Evolutionary conservation across 2,329 filamentous ascomycete genomes (phyloP), one percentile per base, ranked within the genome.

Genomic region (Aspergillus pseudonomiae): DNA sequence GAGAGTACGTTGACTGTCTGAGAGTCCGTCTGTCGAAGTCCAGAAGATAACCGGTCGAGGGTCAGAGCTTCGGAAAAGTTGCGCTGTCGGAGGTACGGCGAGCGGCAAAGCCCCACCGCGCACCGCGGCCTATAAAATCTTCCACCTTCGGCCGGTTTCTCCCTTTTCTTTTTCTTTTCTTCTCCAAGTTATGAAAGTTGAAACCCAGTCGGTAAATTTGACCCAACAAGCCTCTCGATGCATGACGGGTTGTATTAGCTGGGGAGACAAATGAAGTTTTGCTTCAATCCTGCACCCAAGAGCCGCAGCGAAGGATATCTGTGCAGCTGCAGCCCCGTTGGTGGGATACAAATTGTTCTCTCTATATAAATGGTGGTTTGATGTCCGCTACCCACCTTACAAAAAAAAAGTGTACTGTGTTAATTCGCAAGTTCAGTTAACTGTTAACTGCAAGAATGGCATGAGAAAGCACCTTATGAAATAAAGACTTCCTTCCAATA

Each of bases 181-280:
- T 77, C 77, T 72, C 74, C 74, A 72, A 78, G 68, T 76, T 74
- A 70, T 76, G 79, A 86, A 88, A 87, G 84, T 87, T 87, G 79
- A 81, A 75, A 83, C 83, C 81, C 79, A 80, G 63, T 79, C 77
- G 76, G 77, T 76, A 77, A 83, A 87, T 87, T 88, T 88, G 86
- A 85, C 85, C 81, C 80, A 77, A 75, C 82, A 82, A 75, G 77
- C 82, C 66, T 65, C 68, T 66, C 72, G 75, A 81, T 85, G 83
- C 81, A 81, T 82, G 81, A 77, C 76, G 83, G 81, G 87, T 87
- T 89, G 87, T 80, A 83, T 78, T 81, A 81, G 77, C 78, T 81
- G 81, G 82, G 81, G 73, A 83, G 81, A 83, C 74, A 63, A 75
- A 80, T 64, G 75, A 75, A 73, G 72, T 64, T 58, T 66, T 62